Conservation (phyloP, 768 basidiomycete species). For the Agaricus subrufescens region DNA sequence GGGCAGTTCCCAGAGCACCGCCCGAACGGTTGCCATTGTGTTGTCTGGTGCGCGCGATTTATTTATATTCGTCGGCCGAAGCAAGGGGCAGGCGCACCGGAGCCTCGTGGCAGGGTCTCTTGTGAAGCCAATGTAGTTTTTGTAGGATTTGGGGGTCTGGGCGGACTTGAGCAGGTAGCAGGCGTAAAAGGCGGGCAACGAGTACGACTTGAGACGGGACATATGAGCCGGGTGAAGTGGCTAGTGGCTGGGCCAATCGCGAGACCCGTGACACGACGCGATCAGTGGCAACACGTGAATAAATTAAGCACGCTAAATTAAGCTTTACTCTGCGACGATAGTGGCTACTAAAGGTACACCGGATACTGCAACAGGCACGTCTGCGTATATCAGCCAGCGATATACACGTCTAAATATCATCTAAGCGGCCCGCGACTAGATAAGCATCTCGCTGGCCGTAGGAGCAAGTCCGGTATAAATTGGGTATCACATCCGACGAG, state of each 20-base stretch:
- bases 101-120: slow-evolving; percentile 63
- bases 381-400: slow-evolving; percentile 1
- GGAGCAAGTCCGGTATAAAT: slow-evolving; percentile 33
- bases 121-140: slow-evolving; percentile 77
- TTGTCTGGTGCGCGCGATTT: slow-evolving; percentile 37
- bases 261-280: slow-evolving; percentile 3
- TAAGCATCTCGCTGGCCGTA: slow-evolving; percentile 38
- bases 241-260: not conserved
- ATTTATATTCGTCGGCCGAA: slow-evolving; percentile 2
- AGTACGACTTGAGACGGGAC: slow-evolving; percentile 23
- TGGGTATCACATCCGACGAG: slow-evolving; percentile 27
- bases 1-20: slow-evolving; percentile 64
- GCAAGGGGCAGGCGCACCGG: slow-evolving; percentile 31
- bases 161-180: slow-evolving; percentile 78
- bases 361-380: slow-evolving; percentile 25
- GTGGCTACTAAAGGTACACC: slow-evolving; percentile 7
- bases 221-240: not conserved
- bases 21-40: slow-evolving; percentile 76
- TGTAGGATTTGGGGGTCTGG: slow-evolving; percentile 44
- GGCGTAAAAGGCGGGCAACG: slow-evolving; percentile 69
- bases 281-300: not conserved
- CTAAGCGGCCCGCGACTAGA: slow-evolving; percentile 21
- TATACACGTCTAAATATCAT: not conserved
- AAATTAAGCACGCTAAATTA: not conserved
- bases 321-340: not conserved